Percentiles rank a stretch among this genome's conserved stretches.
phyloP scores from a whole-genome alignment of 352 stramenopile genomes.

The Globisporangium paroecandrum region DNA sequence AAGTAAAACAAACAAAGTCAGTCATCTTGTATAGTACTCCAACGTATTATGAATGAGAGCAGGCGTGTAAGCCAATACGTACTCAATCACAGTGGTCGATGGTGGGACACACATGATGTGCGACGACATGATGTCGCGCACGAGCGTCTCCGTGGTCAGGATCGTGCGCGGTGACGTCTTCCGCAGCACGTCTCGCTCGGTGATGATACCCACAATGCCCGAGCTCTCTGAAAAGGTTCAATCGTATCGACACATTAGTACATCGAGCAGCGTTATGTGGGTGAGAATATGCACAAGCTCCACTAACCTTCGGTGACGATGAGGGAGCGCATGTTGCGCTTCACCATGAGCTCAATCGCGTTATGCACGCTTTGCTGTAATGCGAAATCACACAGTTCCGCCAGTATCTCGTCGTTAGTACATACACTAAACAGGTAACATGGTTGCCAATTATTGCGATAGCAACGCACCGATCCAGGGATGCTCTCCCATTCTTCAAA shows the following conservation, averaged over 20 bases:
- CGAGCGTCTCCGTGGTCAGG: conserved; percentile 41
- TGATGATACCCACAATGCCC: conserved; percentile 81
- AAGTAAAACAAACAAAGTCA: background rate
- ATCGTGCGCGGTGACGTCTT: conserved; percentile 64
- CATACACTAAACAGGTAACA: background rate
- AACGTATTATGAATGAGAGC: background rate
- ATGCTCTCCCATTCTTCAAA: conserved; percentile 84
- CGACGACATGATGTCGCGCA: conserved; percentile 81
- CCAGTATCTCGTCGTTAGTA: background rate
- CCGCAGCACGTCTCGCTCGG: conserved; percentile 76
- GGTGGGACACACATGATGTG: conserved; percentile 86
- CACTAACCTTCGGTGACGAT: conserved; percentile 66
- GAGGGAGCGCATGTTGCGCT: conserved; percentile 75
- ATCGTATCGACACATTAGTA: background rate
- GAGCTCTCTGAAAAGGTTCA: conserved; percentile 29
- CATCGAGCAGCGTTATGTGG: background rate
- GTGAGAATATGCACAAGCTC: background rate
- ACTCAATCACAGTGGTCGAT: conserved; percentile 80
- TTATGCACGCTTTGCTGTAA: conserved; percentile 73
- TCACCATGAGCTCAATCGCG: conserved; percentile 71
- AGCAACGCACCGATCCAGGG: conserved; percentile 36
- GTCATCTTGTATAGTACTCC: too few species aligned
- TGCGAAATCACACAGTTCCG: background rate
- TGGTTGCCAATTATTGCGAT: background rate
- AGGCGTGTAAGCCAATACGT: conserved; percentile 16